These are phyloP conservation scores for Apophysomyces sp. DNA, from an alignment of 371 early-diverging fungal genomes.

Conservation along the genomic window DNA sequence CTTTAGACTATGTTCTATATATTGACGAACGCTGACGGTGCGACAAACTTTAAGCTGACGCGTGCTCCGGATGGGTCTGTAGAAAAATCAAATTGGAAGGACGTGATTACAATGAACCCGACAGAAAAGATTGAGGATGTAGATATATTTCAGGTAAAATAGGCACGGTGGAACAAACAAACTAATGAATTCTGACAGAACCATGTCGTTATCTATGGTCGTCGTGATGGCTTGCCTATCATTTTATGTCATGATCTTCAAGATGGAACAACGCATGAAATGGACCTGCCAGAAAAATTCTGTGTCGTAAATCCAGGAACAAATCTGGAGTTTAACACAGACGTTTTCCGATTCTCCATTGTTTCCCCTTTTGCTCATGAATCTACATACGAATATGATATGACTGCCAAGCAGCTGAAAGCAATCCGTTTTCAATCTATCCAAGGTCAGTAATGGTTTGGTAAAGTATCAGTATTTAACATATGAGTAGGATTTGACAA, in stretches of 20 bases:
- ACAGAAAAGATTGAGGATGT: slow-evolving; percentile 82
- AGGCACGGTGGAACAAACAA: not conserved
- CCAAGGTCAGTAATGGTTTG: slow-evolving; percentile 36
- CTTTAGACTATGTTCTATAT: slow-evolving; percentile 65
- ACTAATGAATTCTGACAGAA: slow-evolving; percentile 30
- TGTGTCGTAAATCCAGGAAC: slow-evolving; percentile 66
- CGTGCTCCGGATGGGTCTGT: slow-evolving; percentile 41
- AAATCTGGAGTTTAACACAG: slow-evolving; percentile 69
- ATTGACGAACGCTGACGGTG: slow-evolving; percentile 67
- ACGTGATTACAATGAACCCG: slow-evolving; percentile 57
- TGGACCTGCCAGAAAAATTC: slow-evolving; percentile 59
- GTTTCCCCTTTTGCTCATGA: slow-evolving; percentile 72
- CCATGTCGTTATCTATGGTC: slow-evolving; percentile 61
- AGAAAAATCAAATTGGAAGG: slow-evolving; percentile 53
- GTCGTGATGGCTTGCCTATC: slow-evolving; percentile 60
- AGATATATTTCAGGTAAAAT: slow-evolving; percentile 68
- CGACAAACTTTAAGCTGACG: slow-evolving; percentile 65
- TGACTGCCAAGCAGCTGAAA: slow-evolving; percentile 45
- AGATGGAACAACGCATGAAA: slow-evolving; percentile 40
- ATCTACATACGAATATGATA: slow-evolving; percentile 70
- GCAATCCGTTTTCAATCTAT: slow-evolving; percentile 52
- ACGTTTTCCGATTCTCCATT: slow-evolving; percentile 66
- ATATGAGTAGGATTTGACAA: slow-evolving; percentile 46
- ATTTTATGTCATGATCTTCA: slow-evolving; percentile 55
- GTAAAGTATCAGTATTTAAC: not conserved